Base-by-base conservation (phyloP, 495 filamentous ascomycete genomes). In the Neurospora sp. region DNA sequence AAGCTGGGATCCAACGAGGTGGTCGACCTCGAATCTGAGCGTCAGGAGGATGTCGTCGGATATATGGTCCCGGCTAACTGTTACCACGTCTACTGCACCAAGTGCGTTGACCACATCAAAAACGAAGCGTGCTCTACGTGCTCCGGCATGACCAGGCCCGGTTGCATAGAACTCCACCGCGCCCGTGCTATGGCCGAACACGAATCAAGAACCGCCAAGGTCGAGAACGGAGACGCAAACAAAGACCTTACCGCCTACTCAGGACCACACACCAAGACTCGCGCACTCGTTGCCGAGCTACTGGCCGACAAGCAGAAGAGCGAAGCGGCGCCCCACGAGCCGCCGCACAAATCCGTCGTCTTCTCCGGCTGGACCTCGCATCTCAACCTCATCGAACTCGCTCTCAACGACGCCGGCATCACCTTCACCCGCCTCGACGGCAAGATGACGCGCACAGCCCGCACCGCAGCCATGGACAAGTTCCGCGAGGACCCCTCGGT, bases 311-410 rank as follows among this genome's bases (percentile, higher is more conserved):
- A 88, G 70, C 84, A 84, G 44, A 87, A 91, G 75, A 94, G 90
- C 79, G 79, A 86, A 70, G 79, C 81, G 5, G 82, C 88, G 18
- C 87, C 87, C 3, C 82, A 84, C 42, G 83, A 92, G 72, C 86
- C 84, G 0, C 93, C 94, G 0, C 90, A 93, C 81, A 97, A 96
- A 79, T 92, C 91, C 59, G 95, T 99, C 16, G 89, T 99, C 23
- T 98, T 98, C 80, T 97, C 94, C 2, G 89, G 88, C 39, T 99
- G 96, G 95, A 98, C 95, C 0, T 90, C 92, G 3, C 94, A 98
- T 79, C 89, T 99, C 40, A 95, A 99, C 78, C 88, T 99, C 16
- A 96, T 99, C 76, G 89, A 97, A 78, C 88, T 93, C 70, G 95
- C 96, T 3, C 84, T 99, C 16, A 85, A 90, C 69, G 86, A 89